phyloP scores from a whole-genome alignment of 2,329 filamentous ascomycete genomes.

The Cercospora canescens region DNA sequence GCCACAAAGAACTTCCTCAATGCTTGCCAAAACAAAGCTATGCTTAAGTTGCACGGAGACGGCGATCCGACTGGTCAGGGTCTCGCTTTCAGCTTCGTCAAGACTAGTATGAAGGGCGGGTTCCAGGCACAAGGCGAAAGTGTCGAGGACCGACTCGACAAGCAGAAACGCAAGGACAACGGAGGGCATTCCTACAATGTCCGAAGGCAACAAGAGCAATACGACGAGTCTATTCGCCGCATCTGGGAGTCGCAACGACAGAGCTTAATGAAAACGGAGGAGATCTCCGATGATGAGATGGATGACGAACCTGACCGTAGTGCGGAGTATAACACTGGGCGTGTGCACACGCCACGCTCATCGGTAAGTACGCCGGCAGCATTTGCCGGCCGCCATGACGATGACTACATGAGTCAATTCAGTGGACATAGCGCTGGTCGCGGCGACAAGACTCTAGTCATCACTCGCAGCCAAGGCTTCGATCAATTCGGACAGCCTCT shows the following conservation, averaged over 20 bases:
- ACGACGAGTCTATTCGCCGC: conserved; percentile 84
- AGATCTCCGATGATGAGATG: conserved; percentile 73
- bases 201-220: conserved; percentile 86
- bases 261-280: conserved; percentile 71
- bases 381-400: conserved; percentile 60
- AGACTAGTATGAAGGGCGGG: conserved; percentile 97
- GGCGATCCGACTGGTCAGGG: conserved; percentile 93
- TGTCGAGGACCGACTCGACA: conserved; percentile 81
- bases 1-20: conserved; percentile 96
- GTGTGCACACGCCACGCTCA: conserved; percentile 64
- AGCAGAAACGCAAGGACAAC: conserved; percentile 65
- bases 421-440: conserved; percentile 49
- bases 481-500: conserved; percentile 62
- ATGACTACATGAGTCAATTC: conserved; percentile 67
- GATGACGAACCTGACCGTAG: conserved; percentile 59
- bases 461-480: conserved; percentile 64
- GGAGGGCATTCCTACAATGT: conserved; percentile 98
- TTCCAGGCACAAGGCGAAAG: conserved; percentile 90
- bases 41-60: conserved; percentile 91
- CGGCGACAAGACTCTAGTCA: conserved; percentile 66
- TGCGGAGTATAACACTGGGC: conserved; percentile 35
- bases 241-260: conserved; percentile 90
- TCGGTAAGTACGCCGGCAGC: conserved; percentile 62
- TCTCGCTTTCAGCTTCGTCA: conserved; percentile 94
- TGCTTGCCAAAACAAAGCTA: conserved; percentile 90